Base-by-base conservation (phyloP, 805 yeast genomes). In the Cyberlindnera misumaiensis region DNA sequence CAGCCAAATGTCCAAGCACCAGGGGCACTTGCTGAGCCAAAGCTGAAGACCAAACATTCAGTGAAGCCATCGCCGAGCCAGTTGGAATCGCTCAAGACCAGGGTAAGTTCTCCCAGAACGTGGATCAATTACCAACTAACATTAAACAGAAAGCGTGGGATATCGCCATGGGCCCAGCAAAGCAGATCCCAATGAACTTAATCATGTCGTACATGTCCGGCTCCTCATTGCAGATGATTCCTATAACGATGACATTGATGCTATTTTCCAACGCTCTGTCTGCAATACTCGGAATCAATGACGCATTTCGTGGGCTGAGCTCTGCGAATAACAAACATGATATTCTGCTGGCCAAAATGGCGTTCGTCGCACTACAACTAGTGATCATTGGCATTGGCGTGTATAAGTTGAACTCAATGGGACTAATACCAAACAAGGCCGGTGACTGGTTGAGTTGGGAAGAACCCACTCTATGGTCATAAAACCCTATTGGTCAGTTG, bases 371-470 rank as follows among this genome's bases (percentile, higher is more conserved):
- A 10, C 63, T 70, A 40, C 75, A 73, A 42, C 31, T 78, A 32
- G 70, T 73, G 4, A 71, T 80, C 36, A 65, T 89, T 63, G 73
- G 68, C 4, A 75, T 87, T 28, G 97, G 97, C 3, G 53, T 88
- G 13, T 88, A 86, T 77, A 93, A 93, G 59, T 64, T 93, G 42
- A 78, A 83, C 49, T 66, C 71, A 16, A 85, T 90, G 96, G 97
- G 97, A 0, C 65, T 90, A 47, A 77, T 90, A 42, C 98, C 98
- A 16, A 85, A 83, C 50, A 81, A 78, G 28, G 72, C 72, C 33
- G 81, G 95, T 47, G 98, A 90, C 56, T 93, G 97, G 97, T 63
- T 90, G 13, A 78, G 87, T 6, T 89, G 95, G 89, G 94, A 88
- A 55, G 51, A 48, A 3, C 64, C 68, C 6, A 48, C 67, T 4